Conservation (phyloP, 179 eudicot species). For the Sideroxylon spinosum region DNA sequence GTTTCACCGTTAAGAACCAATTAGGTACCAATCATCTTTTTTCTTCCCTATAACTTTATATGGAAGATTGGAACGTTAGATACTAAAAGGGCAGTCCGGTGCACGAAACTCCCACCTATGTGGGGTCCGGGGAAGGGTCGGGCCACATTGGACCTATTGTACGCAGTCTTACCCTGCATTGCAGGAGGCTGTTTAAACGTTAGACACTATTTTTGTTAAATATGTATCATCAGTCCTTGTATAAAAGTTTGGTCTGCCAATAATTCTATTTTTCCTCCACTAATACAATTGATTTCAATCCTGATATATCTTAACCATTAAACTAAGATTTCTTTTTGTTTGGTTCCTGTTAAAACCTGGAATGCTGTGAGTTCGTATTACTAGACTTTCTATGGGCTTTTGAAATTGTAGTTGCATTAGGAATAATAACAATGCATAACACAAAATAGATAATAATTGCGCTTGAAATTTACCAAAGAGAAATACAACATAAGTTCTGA, state of each 20-base stretch:
- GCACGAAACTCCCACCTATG: too few species aligned
- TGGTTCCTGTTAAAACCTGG: not conserved
- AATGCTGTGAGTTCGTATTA: not conserved
- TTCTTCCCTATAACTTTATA: not conserved
- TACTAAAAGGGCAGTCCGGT: too few species aligned
- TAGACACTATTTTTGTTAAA: too few species aligned
- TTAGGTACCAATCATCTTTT: not conserved
- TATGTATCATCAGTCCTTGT: not conserved
- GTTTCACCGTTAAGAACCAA: not conserved
- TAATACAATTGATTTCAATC: not conserved
- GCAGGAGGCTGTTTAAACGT: too few species aligned
- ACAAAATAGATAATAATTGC: not conserved
- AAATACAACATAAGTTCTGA: too few species aligned
- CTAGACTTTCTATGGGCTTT: not conserved
- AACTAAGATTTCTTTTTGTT: not conserved
- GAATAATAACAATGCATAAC: too few species aligned
- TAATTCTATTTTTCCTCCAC: not conserved
- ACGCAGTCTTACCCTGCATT: too few species aligned
- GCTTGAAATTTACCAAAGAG: not conserved
- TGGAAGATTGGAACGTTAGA: not conserved
- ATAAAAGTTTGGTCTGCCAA: not conserved
- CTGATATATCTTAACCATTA: not conserved
- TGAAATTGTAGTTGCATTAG: not conserved
- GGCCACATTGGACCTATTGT: too few species aligned
- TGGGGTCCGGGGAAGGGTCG: too few species aligned